Base-by-base conservation (phyloP, 2,329 filamentous ascomycete genomes). In the Phoma sp. region DNA sequence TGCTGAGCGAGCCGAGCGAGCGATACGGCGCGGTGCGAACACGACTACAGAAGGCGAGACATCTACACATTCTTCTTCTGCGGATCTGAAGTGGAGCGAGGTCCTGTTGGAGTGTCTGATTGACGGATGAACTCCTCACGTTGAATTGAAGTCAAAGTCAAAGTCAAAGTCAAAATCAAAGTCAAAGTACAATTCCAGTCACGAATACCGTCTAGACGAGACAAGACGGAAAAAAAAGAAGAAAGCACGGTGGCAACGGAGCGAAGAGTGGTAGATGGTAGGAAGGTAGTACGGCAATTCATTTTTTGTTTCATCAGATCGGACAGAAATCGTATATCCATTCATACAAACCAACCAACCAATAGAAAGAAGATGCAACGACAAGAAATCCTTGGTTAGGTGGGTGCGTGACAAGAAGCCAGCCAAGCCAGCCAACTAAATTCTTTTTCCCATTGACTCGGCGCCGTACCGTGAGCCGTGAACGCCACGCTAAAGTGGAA, bases 401-500 rank as follows among this genome's bases (percentile, higher is more conserved):
- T n/a, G n/a, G 10, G 2, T 24, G 19, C 15, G 22, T 15, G 22
- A 31, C n/a, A 27, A 15, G 21, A n/a, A n/a, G n/a, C n/a, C n/a
- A n/a, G n/a, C n/a, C n/a, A 45, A 40, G 36, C 22, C 12, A 36
- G 7, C 40, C 27, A 21, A 27, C 4, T 44, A 48, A 33, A 17
- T 31, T 6, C 29, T 13, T 31, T 10, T 10, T 12, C 12, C 27
- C 3, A 3, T 10, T 43, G 37, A 38, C 24, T 13, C 22, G 35
- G 38, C 51, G 24, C 40, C 40, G 22, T 55, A n/a, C n/a, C n/a
- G n/a, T n/a, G n/a, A 9, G 45, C 46, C 52, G 24, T 50, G 24
- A 55, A 55, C 52, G 52, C 52, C 52, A 36, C 52, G 52, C 52
- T 55, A 55, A 55, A 49, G 4, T 22, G 33, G 2, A 39, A 29